Evolutionary conservation across 1,139 yeast species (phyloP).

Genomic region (Pichiaceae sp.): DNA sequence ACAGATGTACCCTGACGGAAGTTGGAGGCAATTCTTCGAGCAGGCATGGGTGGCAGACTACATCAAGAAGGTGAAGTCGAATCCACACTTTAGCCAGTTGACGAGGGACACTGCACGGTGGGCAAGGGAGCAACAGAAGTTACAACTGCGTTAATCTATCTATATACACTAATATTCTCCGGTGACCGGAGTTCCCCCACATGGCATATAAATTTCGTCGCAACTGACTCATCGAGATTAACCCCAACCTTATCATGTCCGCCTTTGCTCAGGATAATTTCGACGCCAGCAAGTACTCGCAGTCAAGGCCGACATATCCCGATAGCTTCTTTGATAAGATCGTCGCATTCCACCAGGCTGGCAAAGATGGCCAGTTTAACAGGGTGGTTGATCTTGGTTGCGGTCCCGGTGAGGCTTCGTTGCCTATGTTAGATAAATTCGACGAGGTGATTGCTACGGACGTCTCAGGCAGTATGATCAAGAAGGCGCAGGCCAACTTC

Average conservation of each 20-base stretch:
- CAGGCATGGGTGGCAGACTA: slow-evolving; percentile 76
- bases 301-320: slow-evolving; percentile 65
- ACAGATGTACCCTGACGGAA: slow-evolving; percentile 64
- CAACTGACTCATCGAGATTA: background rate
- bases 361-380: slow-evolving; percentile 4
- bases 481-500: slow-evolving; percentile 17
- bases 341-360: slow-evolving; percentile 27
- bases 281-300: slow-evolving; percentile 49
- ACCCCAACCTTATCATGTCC: slow-evolving; percentile 39
- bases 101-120: slow-evolving; percentile 90
- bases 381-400: slow-evolving; percentile 61
- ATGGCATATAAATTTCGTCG: background rate
- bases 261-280: slow-evolving; percentile 55
- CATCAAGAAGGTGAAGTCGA: slow-evolving; percentile 65
- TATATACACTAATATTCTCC: background rate
- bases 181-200: background rate
- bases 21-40: slow-evolving; percentile 55
- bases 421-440: slow-evolving; percentile 36
- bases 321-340: slow-evolving; percentile 39
- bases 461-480: slow-evolving; percentile 56
- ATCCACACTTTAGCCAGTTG: slow-evolving; percentile 47
- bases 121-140: slow-evolving; percentile 86
- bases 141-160: slow-evolving; percentile 25
- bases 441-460: slow-evolving; percentile 61
- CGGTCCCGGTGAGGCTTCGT: slow-evolving; percentile 78